Evolutionary conservation across 2,329 filamentous ascomycete genomes (phyloP).

Genomic region (Spiromastix sp.): DNA sequence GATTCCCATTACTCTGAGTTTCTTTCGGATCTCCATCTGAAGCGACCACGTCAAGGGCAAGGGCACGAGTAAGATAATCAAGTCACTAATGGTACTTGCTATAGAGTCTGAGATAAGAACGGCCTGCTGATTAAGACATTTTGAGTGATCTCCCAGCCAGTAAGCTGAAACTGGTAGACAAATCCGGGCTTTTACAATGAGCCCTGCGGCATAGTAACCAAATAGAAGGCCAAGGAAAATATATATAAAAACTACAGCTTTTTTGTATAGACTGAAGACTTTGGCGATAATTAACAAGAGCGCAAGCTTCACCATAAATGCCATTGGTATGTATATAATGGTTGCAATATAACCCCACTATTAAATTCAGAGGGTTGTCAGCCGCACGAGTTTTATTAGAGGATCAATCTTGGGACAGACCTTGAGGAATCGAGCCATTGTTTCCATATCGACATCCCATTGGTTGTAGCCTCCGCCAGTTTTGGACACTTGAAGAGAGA

Average conservation of each 20-base stretch:
- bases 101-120: slow-evolving; percentile 30
- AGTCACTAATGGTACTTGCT: slow-evolving; percentile 28
- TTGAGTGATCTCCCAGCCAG: slow-evolving; percentile 20
- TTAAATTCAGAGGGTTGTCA: not conserved
- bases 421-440: slow-evolving; percentile 18
- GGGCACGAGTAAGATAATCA: slow-evolving; percentile 27
- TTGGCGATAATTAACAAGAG: slow-evolving; percentile 28
- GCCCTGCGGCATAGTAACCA: slow-evolving; percentile 25
- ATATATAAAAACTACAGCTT: slow-evolving; percentile 25
- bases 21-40: too few relatives aligned
- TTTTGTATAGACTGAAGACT: slow-evolving; percentile 27
- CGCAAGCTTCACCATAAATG: slow-evolving; percentile 27
- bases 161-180: slow-evolving; percentile 27
- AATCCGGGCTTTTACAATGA: slow-evolving; percentile 29
- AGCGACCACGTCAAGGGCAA: slow-evolving; percentile 30
- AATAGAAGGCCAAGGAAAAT: slow-evolving; percentile 23
- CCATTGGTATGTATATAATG: slow-evolving; percentile 31
- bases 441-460: slow-evolving; percentile 14
- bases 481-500: slow-evolving; percentile 20
- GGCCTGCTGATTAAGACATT: slow-evolving; percentile 26
- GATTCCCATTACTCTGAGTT: slow-evolving; percentile 38
- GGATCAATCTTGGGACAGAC: slow-evolving; percentile 8
- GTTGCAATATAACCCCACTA: slow-evolving; percentile 26
- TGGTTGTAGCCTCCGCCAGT: slow-evolving; percentile 28
- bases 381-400: not conserved